These are phyloP conservation scores for Xylaria polymorpha DNA, from an alignment of 2,329 filamentous ascomycete species.

Conservation along the genomic window DNA sequence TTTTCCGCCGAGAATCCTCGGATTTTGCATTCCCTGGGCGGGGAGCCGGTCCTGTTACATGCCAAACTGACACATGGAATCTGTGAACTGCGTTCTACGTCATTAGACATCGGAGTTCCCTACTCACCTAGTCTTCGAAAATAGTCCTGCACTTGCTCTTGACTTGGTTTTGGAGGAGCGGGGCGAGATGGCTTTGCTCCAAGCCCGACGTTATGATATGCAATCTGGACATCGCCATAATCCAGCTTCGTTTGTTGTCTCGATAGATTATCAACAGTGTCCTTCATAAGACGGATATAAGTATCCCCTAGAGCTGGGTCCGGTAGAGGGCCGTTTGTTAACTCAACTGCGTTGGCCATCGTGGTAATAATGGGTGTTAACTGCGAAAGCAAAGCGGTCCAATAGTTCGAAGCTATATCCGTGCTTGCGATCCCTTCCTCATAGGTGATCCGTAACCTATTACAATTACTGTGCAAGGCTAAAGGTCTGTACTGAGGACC, in stretches of 20 bases:
- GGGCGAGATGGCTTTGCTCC: background rate
- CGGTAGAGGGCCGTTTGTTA: background rate
- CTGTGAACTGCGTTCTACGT: background rate
- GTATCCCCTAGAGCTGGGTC: background rate
- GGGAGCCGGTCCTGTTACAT: background rate
- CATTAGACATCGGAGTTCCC: background rate
- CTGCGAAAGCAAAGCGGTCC: background rate
- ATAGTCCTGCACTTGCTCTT: conserved; percentile 1
- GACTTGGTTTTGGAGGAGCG: background rate
- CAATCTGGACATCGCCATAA: background rate
- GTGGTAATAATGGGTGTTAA: background rate
- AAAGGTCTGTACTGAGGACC: too few relatives aligned
- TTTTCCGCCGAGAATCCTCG: background rate
- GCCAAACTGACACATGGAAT: background rate
- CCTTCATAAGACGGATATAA: conserved; percentile 2
- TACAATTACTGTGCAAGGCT: too few relatives aligned
- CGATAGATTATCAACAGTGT: background rate
- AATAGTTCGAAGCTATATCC: too few relatives aligned
- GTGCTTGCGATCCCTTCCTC: too few relatives aligned
- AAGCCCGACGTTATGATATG: conserved; percentile 1
- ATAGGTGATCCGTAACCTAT: too few relatives aligned
- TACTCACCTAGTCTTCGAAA: background rate
- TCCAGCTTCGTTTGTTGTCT: background rate
- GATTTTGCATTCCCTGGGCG: background rate
- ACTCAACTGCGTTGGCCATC: background rate